These are phyloP conservation scores for Lentithecium fluviatile DNA, from an alignment of 495 filamentous ascomycete genomes.

Conservation along the genomic window DNA sequence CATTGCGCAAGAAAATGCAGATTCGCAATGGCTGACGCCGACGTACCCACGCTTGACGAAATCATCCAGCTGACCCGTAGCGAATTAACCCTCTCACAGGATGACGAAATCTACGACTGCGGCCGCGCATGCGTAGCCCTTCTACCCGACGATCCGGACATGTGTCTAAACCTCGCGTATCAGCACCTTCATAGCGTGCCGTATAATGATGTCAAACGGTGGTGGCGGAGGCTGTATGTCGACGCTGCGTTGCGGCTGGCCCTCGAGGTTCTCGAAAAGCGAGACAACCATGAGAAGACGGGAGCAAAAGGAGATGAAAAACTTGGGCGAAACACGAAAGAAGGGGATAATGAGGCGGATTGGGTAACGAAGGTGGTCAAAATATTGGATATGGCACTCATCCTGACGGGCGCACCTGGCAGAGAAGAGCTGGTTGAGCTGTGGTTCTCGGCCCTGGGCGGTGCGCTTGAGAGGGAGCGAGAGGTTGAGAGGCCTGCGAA, in stretches of 20 bases:
- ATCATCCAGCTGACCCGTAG: conserved; percentile 21
- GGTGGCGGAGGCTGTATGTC: conserved; percentile 76
- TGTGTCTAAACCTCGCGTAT: conserved; percentile 49
- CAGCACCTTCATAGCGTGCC: conserved; percentile 72
- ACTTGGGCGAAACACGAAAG: background rate
- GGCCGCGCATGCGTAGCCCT: conserved; percentile 37
- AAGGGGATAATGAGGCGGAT: conserved; percentile 25
- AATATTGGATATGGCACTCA: conserved; percentile 73
- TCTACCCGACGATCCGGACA: conserved; percentile 43
- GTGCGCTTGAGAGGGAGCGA: conserved; percentile 15
- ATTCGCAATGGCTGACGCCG: background rate
- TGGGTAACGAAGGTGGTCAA: conserved; percentile 54
- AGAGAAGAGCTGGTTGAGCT: conserved; percentile 62
- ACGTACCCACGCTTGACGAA: conserved; percentile 10
- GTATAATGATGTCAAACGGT: conserved; percentile 69
- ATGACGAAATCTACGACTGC: conserved; percentile 48
- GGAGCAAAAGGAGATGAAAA: background rate
- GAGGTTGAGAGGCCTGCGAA: conserved; percentile 10
- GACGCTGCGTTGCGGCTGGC: conserved; percentile 71
- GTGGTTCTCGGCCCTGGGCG: conserved; percentile 50
- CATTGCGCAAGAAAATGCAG: too few relatives aligned
- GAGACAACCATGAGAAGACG: conserved; percentile 6
- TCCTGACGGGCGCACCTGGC: conserved; percentile 72
- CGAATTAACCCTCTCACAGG: conserved; percentile 2
- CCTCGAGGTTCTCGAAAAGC: conserved; percentile 36